Base-by-base conservation (phyloP, 495 filamentous ascomycete species). In the Hapsidospora chrysogenum region DNA sequence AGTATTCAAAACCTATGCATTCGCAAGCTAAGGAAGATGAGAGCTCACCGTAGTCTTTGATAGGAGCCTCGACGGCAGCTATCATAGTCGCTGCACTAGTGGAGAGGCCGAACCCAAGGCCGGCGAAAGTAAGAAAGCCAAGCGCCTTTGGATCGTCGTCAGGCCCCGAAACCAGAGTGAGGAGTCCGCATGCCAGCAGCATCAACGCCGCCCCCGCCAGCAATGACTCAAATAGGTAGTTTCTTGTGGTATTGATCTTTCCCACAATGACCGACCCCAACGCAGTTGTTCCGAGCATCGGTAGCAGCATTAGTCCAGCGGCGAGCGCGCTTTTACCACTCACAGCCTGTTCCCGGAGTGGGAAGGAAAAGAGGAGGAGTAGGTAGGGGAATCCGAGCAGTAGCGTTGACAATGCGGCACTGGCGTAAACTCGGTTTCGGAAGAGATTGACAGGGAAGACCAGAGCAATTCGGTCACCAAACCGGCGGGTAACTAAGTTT, bases 231-330 rank as follows among this genome's bases (percentile, higher is more conserved):
- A 46, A 50, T n/a, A 51, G 45, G 32, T 43, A 33, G 27, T 53
- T 43, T 31, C 46, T 43, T 25, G 48, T 46, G n/a, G 44, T 41
- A 29, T 56, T 60, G 34, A 59, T 7, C 0, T 34, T 42, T 2
- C 63, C 66, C 9, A 52, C 53, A 4, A 70, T 13, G 9, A 46
- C 43, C 7, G 63, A 67, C 0, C 66, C 68, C 13, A 67, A 22
- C 2, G 68, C 67, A 25, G 43, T 57, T 19, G 40, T 58, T 25
- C 43, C 65, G 10, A 74, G 44, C 52, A 74, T 63, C 4, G 71
- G 69, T 7, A 78, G 55, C 35, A 85, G 54, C 41, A 71, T 54
- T 11, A 78, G 41, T 10, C 74, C 76, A 2, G 76, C 65, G 0
- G 55, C 35, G 4, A 66, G 44, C 1, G 69, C 31, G 40, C 42